Base-by-base conservation (phyloP, 192 early-diverging fungal genomes). In the Rhizoclosmatium globosum region DNA sequence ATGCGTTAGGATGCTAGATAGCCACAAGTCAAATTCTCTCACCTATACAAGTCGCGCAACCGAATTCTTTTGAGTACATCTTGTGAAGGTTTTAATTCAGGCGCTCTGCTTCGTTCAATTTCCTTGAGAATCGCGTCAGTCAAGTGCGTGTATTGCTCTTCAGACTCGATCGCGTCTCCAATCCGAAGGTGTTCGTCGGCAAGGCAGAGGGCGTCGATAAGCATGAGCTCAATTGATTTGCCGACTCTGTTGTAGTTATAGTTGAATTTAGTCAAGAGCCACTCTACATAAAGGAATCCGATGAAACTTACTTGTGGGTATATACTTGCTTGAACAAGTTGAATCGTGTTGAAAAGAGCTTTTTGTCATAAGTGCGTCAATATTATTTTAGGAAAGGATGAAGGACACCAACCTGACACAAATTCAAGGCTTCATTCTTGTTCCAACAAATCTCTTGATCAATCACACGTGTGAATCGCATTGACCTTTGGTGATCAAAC, bases 391-490 rank as follows among this genome's bases (percentile, higher is more conserved):
- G 60, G 13, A 43, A 78, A 71, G 21, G 11, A 83, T 9, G 38
- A 71, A 17, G 38, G 57, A 68, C 0, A 64, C 53, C 41, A 21
- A 84, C 79, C 78, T 96, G 94, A 45, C 94, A 94, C 7, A 98
- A 71, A 60, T 97, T 96, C 79, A 93, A 94, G 0, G 91, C 92
- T 81, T 99, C 97, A 75, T 97, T 96, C 76, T 93, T 88, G 80
- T 92, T 87, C 85, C 92, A 99, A 80, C 94, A 94, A 11, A 99
- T 93, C 83, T 98, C 90, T 74, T 97, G 89, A 79, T 94, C 91
- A 46, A 97, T 92, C 3, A 99, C 95, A 48, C 94, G 91, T 3
- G 92, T 91, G 77, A 92, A 92, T 62, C 87, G 86, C 90, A 98
- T 93, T 2, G 96, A 82, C 45, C 96, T 83, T 6, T 83, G 82